Evolutionary conservation across 2,329 filamentous ascomycete species (phyloP), one percentile per base, ranked within the genome.

Genomic region (Sclerotinia spermophila): DNA sequence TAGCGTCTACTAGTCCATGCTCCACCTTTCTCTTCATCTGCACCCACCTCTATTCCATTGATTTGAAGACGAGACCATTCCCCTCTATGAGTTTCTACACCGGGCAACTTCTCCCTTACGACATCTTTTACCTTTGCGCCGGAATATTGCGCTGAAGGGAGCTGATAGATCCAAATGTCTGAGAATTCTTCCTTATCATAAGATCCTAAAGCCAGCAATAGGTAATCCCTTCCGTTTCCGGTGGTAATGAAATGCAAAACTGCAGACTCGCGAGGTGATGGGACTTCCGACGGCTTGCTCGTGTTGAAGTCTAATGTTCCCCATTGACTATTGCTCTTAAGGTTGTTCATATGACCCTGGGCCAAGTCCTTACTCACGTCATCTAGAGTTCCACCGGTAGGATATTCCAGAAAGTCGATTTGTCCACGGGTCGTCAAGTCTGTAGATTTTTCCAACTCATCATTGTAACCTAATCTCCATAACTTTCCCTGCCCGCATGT

Each of bases 11-110:
- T 58, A 10, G 67, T 68, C 67, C 67, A 68, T 2, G 42, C 55
- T 38, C 67, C 67, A 11, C 42, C 67, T 40, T 51, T 51, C 33
- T 68, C 51, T 48, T 68, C 55, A 68, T 68, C 66, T 24, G 30
- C 42, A 3, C 66, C 66, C 13, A 68, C 55, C 4, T 48, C 33
- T 38, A 68, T 61, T 11, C 55, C 55, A 33, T 10, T 68, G 24
- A 68, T 68, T 61, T 61, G 27, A 15, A 68, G 53, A 38, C 24
- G 55, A 48, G 55, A 60, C 55, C 66, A 68, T 40, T 68, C 66
- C 0, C 55, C 66, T 33, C 19, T n/a, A 27, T 68, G 40, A n/a
- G 27, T 68, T 45, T 61, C n/a, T 13, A 68, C 66, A 19, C 42
- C 40, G 6, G 66, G 55, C n/a, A 68, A 27, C 17, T 44, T 45